Percentiles rank a stretch among this genome's conserved stretches.
Evolutionary conservation across 345 rosid genomes (phyloP).

Genomic region (Barbarea vulgaris): DNA sequence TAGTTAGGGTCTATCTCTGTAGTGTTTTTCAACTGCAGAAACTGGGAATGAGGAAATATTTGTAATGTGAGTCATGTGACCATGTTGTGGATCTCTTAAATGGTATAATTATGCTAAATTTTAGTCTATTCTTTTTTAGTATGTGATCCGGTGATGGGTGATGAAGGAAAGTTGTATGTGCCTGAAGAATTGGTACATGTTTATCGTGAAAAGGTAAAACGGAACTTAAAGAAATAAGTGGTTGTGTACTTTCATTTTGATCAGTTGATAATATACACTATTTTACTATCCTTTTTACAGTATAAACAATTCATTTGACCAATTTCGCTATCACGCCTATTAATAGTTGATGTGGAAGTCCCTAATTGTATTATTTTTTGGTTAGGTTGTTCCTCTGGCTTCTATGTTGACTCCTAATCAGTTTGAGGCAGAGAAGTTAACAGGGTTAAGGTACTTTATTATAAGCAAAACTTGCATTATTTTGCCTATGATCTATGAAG

Average conservation of each 20-base stretch:
- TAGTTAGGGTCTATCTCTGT: neutral
- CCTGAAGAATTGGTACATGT: slow-evolving; percentile 81
- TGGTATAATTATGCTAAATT: slow-evolving; percentile 8
- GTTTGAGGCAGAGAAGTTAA: slow-evolving; percentile 95
- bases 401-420: slow-evolving; percentile 99
- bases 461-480: neutral
- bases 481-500: neutral
- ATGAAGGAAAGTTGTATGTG: slow-evolving; percentile 97
- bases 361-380: slow-evolving; percentile 22
- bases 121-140: slow-evolving; percentile 50
- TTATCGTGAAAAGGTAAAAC: slow-evolving; percentile 83
- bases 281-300: neutral
- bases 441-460: slow-evolving; percentile 68
- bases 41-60: neutral
- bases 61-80: neutral
- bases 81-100: neutral
- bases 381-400: slow-evolving; percentile 95
- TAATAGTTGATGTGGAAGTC: neutral
- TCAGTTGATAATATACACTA: neutral
- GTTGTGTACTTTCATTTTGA: neutral
- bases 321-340: neutral
- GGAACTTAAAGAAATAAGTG: neutral
- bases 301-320: neutral
- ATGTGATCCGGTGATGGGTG: slow-evolving; percentile 99
- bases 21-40: neutral